Percentiles rank a stretch among this genome's conserved stretches.
phyloP scores from a whole-genome alignment of 2,329 filamentous ascomycete genomes.

The Calonectria henricotiae region DNA sequence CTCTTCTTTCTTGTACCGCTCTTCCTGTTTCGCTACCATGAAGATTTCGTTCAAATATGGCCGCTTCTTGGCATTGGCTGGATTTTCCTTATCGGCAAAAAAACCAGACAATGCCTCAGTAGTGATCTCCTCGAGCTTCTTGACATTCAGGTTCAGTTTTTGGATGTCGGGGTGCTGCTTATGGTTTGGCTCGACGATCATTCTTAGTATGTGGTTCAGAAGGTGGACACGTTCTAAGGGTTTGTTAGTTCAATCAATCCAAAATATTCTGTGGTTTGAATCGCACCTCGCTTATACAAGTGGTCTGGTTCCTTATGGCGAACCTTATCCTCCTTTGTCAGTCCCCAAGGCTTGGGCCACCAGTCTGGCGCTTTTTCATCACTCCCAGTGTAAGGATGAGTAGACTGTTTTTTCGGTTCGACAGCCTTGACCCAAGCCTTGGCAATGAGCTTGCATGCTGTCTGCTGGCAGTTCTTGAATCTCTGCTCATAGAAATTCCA shows the following conservation, averaged over 20 bases:
- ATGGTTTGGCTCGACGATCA: constrained; percentile 69
- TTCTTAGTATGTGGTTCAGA: constrained; percentile 73
- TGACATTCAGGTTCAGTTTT: constrained; percentile 69
- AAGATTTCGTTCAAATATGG: constrained; percentile 75
- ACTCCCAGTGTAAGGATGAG: constrained; percentile 80
- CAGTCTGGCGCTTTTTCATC: constrained; percentile 76
- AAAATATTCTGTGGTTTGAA: neutral
- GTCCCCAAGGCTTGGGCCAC: constrained; percentile 75
- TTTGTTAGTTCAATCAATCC: constrained; percentile 27
- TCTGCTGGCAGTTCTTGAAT: constrained; percentile 79
- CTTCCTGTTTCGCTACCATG: constrained; percentile 72
- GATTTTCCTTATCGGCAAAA: constrained; percentile 69
- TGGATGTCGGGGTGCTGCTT: constrained; percentile 69
- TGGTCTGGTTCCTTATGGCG: constrained; percentile 84
- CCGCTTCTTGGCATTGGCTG: constrained; percentile 71
- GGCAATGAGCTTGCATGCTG: constrained; percentile 79
- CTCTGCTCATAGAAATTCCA: constrained; percentile 74
- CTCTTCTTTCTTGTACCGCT: constrained; percentile 70
- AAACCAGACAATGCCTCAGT: constrained; percentile 73
- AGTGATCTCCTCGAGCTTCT: constrained; percentile 73
- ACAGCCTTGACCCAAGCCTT: constrained; percentile 85
- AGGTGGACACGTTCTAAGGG: constrained; percentile 72
- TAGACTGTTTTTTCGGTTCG: constrained; percentile 84
- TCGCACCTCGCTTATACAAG: constrained; percentile 76
- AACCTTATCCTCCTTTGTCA: constrained; percentile 69